Evolutionary conservation across 495 filamentous ascomycete genomes (phyloP).

Genomic region (Hypomontagnella submonticulosa): DNA sequence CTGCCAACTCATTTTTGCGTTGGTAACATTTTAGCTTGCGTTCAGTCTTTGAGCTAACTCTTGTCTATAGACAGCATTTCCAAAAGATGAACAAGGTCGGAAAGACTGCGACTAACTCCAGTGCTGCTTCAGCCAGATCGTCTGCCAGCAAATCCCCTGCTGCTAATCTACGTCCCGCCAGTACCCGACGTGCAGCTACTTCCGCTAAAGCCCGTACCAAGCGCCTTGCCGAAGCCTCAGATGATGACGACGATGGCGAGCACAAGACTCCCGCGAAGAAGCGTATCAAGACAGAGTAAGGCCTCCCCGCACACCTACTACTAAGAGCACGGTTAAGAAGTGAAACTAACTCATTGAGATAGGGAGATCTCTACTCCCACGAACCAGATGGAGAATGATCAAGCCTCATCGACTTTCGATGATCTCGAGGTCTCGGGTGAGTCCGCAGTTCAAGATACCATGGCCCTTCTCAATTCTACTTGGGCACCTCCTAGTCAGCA

Average conservation of each 20-base stretch:
- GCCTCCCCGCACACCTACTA: not conserved
- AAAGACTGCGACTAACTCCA: not conserved
- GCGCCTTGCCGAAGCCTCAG: not conserved
- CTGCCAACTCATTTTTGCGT: not conserved
- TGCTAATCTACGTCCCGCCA: not conserved
- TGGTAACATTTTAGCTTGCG: not conserved
- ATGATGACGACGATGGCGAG: conserved; percentile 13
- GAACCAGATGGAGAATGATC: not conserved
- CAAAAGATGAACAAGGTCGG: conserved; percentile 13
- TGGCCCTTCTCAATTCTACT: not conserved
- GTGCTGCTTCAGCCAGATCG: not conserved
- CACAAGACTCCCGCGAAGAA: not conserved
- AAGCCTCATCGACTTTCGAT: not conserved
- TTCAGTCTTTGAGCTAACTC: conserved; percentile 13
- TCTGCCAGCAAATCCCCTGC: not conserved
- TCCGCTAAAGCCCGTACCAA: not conserved
- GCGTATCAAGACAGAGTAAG: conserved; percentile 17
- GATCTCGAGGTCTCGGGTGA: conserved; percentile 5
- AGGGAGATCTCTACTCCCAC: not conserved
- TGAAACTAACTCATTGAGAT: conserved; percentile 1
- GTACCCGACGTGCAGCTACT: not conserved
- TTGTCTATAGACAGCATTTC: conserved; percentile 24
- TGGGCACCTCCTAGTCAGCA: not conserved
- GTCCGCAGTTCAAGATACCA: conserved; percentile 1
- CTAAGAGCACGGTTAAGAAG: not conserved